These are phyloP conservation scores for Balakata baccata DNA, from an alignment of 345 rosid genomes.

Conservation along the genomic window DNA sequence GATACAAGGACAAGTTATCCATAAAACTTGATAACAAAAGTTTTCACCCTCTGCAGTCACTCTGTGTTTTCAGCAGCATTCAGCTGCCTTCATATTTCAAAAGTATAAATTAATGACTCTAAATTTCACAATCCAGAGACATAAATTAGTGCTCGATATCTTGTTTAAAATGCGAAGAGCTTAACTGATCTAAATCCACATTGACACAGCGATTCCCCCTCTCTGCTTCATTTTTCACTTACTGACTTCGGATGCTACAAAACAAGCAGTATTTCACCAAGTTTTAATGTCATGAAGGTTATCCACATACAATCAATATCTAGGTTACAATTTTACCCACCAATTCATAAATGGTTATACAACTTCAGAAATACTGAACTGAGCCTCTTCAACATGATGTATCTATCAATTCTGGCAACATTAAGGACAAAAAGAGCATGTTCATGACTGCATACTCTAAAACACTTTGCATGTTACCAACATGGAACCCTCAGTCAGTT, in stretches of 20 bases:
- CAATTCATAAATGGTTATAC: background rate
- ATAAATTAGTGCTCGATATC: no score
- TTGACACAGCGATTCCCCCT: background rate
- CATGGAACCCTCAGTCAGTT: background rate
- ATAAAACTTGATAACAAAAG: background rate
- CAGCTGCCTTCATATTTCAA: background rate
- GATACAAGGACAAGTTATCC: background rate
- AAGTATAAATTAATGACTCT: background rate
- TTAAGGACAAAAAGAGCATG: background rate
- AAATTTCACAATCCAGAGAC: background rate
- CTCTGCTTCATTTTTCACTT: background rate
- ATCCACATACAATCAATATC: no score
- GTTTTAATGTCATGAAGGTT: background rate
- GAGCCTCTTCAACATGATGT: background rate
- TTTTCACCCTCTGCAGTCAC: background rate
- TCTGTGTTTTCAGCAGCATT: background rate
- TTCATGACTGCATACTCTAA: background rate
- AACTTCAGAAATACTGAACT: slow-evolving; percentile 3
- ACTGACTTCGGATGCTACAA: background rate
- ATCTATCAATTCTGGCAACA: background rate
- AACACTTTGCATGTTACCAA: background rate
- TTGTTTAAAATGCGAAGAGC: no score
- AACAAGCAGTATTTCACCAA: background rate
- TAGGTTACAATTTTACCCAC: no score
- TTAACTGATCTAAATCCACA: background rate